Evolutionary conservation across 805 yeast species (phyloP).

Genomic region (Kodamaea restingae): DNA sequence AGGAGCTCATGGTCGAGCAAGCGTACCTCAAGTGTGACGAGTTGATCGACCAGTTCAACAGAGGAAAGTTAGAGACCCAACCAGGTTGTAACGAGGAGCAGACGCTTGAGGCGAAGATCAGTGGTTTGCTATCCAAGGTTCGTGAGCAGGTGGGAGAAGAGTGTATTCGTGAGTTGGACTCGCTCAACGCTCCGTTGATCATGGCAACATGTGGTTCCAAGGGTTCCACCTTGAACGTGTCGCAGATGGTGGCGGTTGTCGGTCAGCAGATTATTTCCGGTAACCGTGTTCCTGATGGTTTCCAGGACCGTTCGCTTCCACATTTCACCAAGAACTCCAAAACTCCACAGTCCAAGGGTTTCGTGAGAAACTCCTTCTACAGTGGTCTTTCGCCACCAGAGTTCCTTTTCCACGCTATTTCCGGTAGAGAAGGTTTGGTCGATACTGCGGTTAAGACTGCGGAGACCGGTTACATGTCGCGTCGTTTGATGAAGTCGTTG

Average conservation of each 20-base stretch:
- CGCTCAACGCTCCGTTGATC: conserved; percentile 90
- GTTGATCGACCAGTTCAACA: conserved; percentile 68
- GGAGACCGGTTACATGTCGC: conserved; percentile 97
- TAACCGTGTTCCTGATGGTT: conserved; percentile 99
- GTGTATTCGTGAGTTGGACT: conserved; percentile 86
- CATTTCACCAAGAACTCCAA: conserved; percentile 94
- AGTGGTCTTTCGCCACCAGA: conserved; percentile 96
- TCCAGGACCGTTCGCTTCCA: conserved; percentile 96
- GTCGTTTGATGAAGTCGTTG: conserved; percentile 94
- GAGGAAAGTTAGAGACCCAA: conserved; percentile 92
- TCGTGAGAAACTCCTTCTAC: conserved; percentile 91
- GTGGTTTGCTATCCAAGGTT: conserved; percentile 92
- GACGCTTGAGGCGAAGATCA: conserved; percentile 94
- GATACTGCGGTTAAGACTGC: conserved; percentile 99
- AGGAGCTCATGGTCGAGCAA: conserved; percentile 83
- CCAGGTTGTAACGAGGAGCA: conserved; percentile 99
- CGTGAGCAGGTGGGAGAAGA: conserved; percentile 99
- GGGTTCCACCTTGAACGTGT: conserved; percentile 95
- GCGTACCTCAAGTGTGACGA: conserved; percentile 93
- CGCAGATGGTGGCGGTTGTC: conserved; percentile 99
- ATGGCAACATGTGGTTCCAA: conserved; percentile 99
- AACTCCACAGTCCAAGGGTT: conserved; percentile 97
- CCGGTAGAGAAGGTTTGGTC: conserved; percentile 98
- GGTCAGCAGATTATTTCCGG: conserved; percentile 99
- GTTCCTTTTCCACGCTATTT: conserved; percentile 95